Base-by-base conservation (phyloP, 2,329 filamentous ascomycete genomes). In the Fusarium cicatricum region DNA sequence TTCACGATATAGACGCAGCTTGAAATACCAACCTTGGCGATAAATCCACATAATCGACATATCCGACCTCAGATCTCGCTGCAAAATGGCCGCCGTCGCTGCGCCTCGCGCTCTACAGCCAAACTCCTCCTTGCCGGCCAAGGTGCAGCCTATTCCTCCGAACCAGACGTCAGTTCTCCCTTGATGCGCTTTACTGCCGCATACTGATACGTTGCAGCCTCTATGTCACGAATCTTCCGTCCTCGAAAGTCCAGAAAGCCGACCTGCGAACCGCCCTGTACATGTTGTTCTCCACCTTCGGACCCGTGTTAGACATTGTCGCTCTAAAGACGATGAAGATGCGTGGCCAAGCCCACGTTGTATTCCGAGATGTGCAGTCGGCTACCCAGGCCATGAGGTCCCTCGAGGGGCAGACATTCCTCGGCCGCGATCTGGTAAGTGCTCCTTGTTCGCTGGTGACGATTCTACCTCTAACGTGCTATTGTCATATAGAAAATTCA, bases 271-370 rank as follows among this genome's bases (percentile, higher is more conserved):
- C 91, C 39, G 89, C 90, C 5, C 83, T 99, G 26, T 99, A 99
- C 78, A 90, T 92, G 75, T 84, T 98, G 11, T 98, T 98, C 75
- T 92, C 92, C 11, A 96, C 92, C 12, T 96, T 97, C 72, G 95
- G 95, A 34, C 87, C 92, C 1, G 90, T 99, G 14, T 85, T 99
- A 54, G 95, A 99, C 72, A 86, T 99, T 16, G 90, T 97, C 42
- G 91, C 91, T 26, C 81, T 97, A 67, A 96, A 92, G 78, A 96
- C 91, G 1, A 82, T 83, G 74, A 92, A 92, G 78, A 97, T 98
- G 93, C 89, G 95, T 43, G 95, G 95, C 3, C 95, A 99, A 77
- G 95, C 95, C 58, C 95, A 98, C 71, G 81, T 99, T 57, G 90
- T 95, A 12, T 98, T 92, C 74, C 86, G 91, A 54, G 94, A 99